A percentile compares a stretch with the other conserved stretches of the same genome.
Evolutionary conservation across 495 filamentous ascomycete species (phyloP).

Genomic region (Xylaria sp.): DNA sequence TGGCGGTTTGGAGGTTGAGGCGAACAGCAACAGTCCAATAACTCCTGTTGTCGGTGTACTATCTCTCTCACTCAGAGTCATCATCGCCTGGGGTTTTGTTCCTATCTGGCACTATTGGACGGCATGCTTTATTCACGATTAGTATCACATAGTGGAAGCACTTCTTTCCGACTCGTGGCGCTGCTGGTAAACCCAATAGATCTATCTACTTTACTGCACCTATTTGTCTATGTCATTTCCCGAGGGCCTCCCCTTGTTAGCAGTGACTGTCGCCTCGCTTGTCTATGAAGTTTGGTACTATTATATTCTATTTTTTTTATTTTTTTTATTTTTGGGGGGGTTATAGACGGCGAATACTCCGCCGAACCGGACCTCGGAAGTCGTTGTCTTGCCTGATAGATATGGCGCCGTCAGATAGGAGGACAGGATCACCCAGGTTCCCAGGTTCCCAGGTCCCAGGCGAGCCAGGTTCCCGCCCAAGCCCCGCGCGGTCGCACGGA

Average conservation of each 20-base stretch:
- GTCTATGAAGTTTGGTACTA: background rate
- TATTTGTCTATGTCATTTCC: background rate
- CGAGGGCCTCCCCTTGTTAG: background rate
- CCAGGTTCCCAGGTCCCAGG: background rate
- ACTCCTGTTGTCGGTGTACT: background rate
- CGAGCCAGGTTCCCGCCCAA: too few relatives aligned
- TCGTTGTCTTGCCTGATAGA: background rate
- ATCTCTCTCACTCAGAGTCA: background rate
- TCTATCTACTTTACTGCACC: background rate
- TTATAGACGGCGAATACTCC: background rate
- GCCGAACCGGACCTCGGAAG: background rate
- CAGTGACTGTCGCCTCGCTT: conserved; percentile 8
- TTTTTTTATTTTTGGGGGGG: too few relatives aligned
- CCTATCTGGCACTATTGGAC: background rate
- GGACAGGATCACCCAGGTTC: background rate
- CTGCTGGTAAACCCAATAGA: conserved; percentile 18
- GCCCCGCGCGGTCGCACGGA: conserved; percentile 16
- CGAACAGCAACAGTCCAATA: conserved; percentile 4
- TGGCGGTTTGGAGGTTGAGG: background rate
- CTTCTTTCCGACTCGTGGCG: background rate
- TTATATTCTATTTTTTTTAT: too few relatives aligned
- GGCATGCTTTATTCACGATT: background rate
- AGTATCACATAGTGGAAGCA: conserved; percentile 20
- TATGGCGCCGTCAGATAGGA: background rate
- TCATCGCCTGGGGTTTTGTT: background rate